These are phyloP conservation scores for Datura wrightii DNA, from an alignment of 257 asterid genomes.

Conservation along the genomic window DNA sequence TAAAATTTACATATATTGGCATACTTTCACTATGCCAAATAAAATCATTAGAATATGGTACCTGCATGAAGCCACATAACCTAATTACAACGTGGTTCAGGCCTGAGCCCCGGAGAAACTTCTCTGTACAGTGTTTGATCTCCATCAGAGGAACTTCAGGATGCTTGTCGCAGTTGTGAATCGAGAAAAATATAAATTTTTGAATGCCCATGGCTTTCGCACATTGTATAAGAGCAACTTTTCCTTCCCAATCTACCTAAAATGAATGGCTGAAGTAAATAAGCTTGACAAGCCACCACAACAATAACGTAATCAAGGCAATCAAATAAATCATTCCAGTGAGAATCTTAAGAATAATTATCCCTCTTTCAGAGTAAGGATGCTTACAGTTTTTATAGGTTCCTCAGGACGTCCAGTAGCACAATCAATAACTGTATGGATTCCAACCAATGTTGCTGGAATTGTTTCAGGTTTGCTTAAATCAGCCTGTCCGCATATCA, in stretches of 20 bases:
- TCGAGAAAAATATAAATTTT: conserved; percentile 84
- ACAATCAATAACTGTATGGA: conserved; percentile 95
- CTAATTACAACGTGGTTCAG: conserved; percentile 79
- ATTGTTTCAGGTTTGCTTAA: conserved; percentile 95
- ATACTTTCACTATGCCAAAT: not conserved
- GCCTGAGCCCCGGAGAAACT: conserved; percentile 81
- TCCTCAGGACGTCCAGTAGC: conserved; percentile 99
- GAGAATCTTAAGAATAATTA: not conserved
- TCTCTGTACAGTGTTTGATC: conserved; percentile 94
- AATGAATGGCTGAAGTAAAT: conserved; percentile 44
- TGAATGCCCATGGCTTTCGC: conserved; percentile 98
- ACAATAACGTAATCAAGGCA: not conserved
- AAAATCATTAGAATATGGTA: conserved; percentile 30
- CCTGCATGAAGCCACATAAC: conserved; percentile 99
- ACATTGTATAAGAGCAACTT: conserved; percentile 97
- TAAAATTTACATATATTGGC: not conserved
- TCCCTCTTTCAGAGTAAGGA: not conserved
- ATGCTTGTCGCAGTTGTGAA: conserved; percentile 98
- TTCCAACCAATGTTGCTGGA: conserved; percentile 93
- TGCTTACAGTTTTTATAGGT: conserved; percentile 89
- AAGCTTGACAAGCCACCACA: conserved; percentile 23
- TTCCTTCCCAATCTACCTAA: conserved; percentile 99
- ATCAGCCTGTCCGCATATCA: conserved; percentile 78
- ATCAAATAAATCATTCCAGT: not conserved
- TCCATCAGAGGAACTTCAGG: conserved; percentile 99